Conservation (phyloP, 306 rosid genomes). For the Lathyrus tuberosus region DNA sequence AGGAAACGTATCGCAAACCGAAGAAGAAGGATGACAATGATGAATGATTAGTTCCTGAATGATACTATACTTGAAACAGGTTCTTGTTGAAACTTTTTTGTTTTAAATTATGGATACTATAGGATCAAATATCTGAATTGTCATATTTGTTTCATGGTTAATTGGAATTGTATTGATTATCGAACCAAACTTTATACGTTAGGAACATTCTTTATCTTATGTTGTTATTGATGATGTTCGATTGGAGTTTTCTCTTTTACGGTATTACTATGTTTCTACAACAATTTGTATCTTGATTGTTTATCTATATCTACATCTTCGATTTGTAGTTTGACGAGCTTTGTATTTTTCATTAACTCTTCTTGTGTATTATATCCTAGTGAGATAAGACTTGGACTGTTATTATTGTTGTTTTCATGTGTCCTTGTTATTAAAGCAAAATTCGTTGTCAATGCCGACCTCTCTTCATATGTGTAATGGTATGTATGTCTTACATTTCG, state of each 20-base stretch:
- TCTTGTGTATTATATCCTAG: background rate
- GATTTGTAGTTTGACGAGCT: constrained; percentile 8
- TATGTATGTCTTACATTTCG: constrained; percentile 2
- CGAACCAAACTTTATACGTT: background rate
- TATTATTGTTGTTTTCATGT: background rate
- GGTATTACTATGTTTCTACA: constrained; percentile 9
- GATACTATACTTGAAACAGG: constrained; percentile 31
- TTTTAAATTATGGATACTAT: constrained; percentile 13
- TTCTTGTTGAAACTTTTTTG: constrained; percentile 27
- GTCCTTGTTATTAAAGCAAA: background rate
- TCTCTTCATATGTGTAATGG: background rate
- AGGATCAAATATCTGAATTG: constrained; percentile 19
- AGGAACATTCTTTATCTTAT: background rate
- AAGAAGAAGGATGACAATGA: constrained; percentile 52
- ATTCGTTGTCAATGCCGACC: constrained; percentile 3
- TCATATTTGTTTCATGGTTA: no score
- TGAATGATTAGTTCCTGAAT: constrained; percentile 23
- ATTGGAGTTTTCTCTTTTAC: constrained; percentile 15
- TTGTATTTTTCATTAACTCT: constrained; percentile 8
- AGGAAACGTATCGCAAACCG: constrained; percentile 73
- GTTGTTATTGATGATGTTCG: background rate
- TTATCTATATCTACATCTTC: background rate
- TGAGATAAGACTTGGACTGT: constrained; percentile 8
- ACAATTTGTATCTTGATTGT: background rate
- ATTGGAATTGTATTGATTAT: background rate